Percentiles rank a stretch among this genome's conserved stretches.
Evolutionary conservation across 345 rosid species (phyloP).

Genomic region (Ceriops decandra): DNA sequence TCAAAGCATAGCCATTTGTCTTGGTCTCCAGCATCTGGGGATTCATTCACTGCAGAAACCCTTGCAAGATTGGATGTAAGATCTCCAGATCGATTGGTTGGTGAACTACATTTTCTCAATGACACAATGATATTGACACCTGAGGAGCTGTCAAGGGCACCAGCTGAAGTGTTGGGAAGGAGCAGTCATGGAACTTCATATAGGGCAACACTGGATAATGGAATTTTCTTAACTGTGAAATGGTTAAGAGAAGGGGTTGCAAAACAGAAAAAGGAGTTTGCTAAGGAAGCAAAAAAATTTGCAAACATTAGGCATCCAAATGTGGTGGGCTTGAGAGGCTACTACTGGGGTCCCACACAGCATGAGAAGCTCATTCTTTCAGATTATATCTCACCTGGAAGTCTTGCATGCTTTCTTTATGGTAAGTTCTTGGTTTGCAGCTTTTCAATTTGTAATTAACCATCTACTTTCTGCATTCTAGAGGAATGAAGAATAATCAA

Average conservation of each 20-base stretch:
- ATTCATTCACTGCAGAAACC: constrained; percentile 76
- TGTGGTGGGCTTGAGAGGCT: constrained; percentile 90
- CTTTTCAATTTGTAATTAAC: not conserved
- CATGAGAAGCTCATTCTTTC: constrained; percentile 98
- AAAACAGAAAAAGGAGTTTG: constrained; percentile 87
- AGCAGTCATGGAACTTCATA: constrained; percentile 99
- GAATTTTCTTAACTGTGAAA: constrained; percentile 81
- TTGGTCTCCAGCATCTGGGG: constrained; percentile 96
- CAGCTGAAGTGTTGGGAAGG: constrained; percentile 95
- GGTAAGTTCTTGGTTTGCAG: constrained; percentile 45
- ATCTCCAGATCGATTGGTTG: constrained; percentile 85
- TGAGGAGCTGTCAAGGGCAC: constrained; percentile 92
- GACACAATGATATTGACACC: constrained; percentile 83
- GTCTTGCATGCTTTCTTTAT: constrained; percentile 93
- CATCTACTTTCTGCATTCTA: not conserved
- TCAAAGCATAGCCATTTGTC: constrained; percentile 70
- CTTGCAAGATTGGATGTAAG: constrained; percentile 80
- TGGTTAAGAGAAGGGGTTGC: constrained; percentile 99
- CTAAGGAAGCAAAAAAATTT: constrained; percentile 96
- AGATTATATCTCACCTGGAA: constrained; percentile 88
- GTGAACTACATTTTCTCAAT: constrained; percentile 90
- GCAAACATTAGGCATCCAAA: constrained; percentile 95
- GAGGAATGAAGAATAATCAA: too few species aligned
- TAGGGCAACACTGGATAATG: constrained; percentile 85
- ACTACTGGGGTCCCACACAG: constrained; percentile 99